Evolutionary conservation across 371 early-diverging fungal genomes (phyloP).

Genomic region (Capillidium heterosporum): DNA sequence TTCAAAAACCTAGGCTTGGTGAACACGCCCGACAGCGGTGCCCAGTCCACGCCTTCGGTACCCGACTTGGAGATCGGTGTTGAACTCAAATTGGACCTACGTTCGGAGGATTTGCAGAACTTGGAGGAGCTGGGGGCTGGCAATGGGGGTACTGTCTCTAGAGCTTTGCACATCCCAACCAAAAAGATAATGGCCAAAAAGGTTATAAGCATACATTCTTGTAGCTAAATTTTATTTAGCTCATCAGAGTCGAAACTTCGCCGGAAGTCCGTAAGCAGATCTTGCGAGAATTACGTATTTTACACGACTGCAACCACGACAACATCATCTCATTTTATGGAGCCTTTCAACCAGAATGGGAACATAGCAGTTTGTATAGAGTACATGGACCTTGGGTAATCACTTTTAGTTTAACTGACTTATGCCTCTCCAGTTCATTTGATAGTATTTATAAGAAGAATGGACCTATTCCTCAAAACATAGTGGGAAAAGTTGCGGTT

Average conservation of each 20-base stretch:
- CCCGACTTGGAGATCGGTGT: constrained; percentile 49
- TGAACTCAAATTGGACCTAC: constrained; percentile 55
- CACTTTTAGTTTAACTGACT: neutral
- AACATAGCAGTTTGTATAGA: constrained; percentile 86
- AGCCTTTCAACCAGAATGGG: constrained; percentile 52
- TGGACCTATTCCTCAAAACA: constrained; percentile 54
- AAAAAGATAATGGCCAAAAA: constrained; percentile 72
- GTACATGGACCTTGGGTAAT: constrained; percentile 66
- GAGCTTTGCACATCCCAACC: constrained; percentile 57
- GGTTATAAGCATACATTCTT: constrained; percentile 17
- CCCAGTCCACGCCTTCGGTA: constrained; percentile 3
- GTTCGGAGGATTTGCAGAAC: constrained; percentile 59
- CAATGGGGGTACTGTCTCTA: constrained; percentile 68
- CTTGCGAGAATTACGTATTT: constrained; percentile 67
- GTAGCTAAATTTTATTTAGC: constrained; percentile 18
- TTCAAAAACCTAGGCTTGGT: neutral
- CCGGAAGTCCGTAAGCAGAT: constrained; percentile 59
- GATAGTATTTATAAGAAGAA: constrained; percentile 58
- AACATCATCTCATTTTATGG: constrained; percentile 84
- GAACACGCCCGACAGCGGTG: neutral
- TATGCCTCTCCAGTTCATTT: constrained; percentile 31
- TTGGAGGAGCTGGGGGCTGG: constrained; percentile 72
- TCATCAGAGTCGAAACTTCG: constrained; percentile 58
- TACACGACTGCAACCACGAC: constrained; percentile 65
- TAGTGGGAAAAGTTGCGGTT: constrained; percentile 53